These are phyloP conservation scores for Circinella minor DNA, from an alignment of 371 early-diverging fungal genomes.

Conservation along the genomic window DNA sequence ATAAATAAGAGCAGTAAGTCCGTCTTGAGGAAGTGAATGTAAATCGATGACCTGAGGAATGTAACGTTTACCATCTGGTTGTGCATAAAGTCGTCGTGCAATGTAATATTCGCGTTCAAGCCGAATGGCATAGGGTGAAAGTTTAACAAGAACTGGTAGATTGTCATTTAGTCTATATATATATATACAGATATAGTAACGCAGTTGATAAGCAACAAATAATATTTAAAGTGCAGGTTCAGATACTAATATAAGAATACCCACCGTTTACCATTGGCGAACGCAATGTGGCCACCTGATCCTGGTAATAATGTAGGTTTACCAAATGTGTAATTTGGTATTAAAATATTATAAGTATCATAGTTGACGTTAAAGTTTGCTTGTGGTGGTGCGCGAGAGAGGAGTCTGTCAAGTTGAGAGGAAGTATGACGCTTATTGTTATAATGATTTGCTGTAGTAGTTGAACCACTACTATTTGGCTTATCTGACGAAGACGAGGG, in stretches of 20 bases:
- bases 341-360: slow-evolving; percentile 33
- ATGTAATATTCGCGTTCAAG: slow-evolving; percentile 49
- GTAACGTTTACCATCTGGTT: slow-evolving; percentile 38
- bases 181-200: too few relatives aligned
- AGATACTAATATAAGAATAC: neutral
- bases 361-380: slow-evolving; percentile 46
- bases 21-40: slow-evolving; percentile 39
- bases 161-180: slow-evolving; percentile 28
- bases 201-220: too few relatives aligned
- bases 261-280: slow-evolving; percentile 43
- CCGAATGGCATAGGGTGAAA: slow-evolving; percentile 44
- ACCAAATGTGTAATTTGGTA: slow-evolving; percentile 45
- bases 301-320: slow-evolving; percentile 39
- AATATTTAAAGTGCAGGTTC: too few relatives aligned
- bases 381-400: slow-evolving; percentile 26
- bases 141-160: slow-evolving; percentile 37
- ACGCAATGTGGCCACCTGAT: slow-evolving; percentile 43
- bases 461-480: neutral
- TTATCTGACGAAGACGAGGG: slow-evolving; percentile 2
- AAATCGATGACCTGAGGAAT: slow-evolving; percentile 39
- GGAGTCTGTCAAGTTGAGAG: slow-evolving; percentile 15
- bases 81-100: slow-evolving; percentile 35
- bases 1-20: slow-evolving; percentile 41
- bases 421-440: slow-evolving; percentile 4
- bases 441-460: neutral